A percentile compares a stretch with the other conserved stretches of the same genome.
phyloP scores from a whole-genome alignment of 306 rosid genomes.

The Albizia julibrissin region DNA sequence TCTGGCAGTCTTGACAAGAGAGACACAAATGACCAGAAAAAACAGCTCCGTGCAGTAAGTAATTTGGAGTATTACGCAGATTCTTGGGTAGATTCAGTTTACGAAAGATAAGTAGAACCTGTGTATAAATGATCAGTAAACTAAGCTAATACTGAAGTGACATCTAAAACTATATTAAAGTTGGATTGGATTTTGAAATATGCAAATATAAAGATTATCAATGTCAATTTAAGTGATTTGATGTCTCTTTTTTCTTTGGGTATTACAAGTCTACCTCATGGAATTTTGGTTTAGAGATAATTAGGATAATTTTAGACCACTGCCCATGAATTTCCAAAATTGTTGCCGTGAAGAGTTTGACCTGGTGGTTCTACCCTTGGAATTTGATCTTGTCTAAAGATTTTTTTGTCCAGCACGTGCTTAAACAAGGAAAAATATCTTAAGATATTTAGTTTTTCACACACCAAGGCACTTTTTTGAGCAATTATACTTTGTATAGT shows the following conservation, averaged over 20 bases:
- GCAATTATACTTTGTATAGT: background rate
- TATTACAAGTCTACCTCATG: background rate
- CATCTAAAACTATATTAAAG: background rate
- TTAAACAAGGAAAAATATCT: background rate
- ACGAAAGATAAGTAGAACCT: background rate
- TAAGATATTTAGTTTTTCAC: background rate
- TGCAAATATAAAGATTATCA: background rate
- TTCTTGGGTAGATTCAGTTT: background rate
- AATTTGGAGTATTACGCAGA: background rate
- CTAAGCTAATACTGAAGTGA: background rate
- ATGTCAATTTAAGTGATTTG: background rate
- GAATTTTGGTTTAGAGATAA: background rate
- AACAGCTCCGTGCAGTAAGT: constrained; percentile 64
- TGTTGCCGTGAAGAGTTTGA: background rate
- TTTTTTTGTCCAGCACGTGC: background rate
- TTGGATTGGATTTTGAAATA: background rate
- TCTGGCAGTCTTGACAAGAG: constrained; percentile 40
- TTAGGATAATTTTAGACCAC: background rate
- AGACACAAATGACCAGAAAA: constrained; percentile 37
- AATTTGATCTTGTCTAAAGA: background rate
- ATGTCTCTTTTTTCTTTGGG: background rate
- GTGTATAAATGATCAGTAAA: background rate
- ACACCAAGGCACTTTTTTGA: background rate
- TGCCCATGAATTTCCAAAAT: background rate
- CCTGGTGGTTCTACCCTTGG: background rate